Percentiles rank a stretch among this genome's conserved stretches.
Conservation (phyloP, 495 filamentous ascomycete genomes). For the Bryoglossum gracile region DNA sequence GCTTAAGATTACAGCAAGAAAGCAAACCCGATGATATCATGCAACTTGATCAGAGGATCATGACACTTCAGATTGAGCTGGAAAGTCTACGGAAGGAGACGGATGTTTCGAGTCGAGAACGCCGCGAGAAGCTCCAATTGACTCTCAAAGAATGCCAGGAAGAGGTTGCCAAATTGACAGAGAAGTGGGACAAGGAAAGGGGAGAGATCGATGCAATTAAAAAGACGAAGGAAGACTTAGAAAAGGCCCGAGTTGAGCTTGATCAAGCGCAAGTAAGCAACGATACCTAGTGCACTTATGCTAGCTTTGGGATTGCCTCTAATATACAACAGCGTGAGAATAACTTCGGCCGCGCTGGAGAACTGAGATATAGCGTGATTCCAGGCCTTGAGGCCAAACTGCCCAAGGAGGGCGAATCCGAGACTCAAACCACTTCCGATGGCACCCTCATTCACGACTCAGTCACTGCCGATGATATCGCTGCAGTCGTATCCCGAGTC, state of each 20-base stretch:
- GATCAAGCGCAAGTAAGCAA: constrained; percentile 56
- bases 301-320: neutral
- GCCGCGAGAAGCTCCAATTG: constrained; percentile 75
- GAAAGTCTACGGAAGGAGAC: constrained; percentile 94
- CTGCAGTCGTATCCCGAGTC: constrained; percentile 76
- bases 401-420: constrained; percentile 61
- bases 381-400: constrained; percentile 71
- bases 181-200: constrained; percentile 86
- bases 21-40: constrained; percentile 92
- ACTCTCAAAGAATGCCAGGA: constrained; percentile 67
- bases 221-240: constrained; percentile 73
- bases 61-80: constrained; percentile 95
- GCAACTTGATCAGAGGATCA: constrained; percentile 84
- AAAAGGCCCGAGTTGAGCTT: constrained; percentile 75
- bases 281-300: neutral
- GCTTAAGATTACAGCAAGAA: constrained; percentile 86
- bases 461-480: constrained; percentile 90
- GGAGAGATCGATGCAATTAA: constrained; percentile 79
- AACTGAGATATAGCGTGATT: constrained; percentile 80
- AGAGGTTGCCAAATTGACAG: constrained; percentile 56
- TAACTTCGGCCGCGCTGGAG: constrained; percentile 83
- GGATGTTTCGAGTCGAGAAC: constrained; percentile 78
- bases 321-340: constrained; percentile 55
- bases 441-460: constrained; percentile 74
- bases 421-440: constrained; percentile 29